Base-by-base conservation (phyloP, 805 yeast genomes). In the Kodamaea nitidulidarum region DNA sequence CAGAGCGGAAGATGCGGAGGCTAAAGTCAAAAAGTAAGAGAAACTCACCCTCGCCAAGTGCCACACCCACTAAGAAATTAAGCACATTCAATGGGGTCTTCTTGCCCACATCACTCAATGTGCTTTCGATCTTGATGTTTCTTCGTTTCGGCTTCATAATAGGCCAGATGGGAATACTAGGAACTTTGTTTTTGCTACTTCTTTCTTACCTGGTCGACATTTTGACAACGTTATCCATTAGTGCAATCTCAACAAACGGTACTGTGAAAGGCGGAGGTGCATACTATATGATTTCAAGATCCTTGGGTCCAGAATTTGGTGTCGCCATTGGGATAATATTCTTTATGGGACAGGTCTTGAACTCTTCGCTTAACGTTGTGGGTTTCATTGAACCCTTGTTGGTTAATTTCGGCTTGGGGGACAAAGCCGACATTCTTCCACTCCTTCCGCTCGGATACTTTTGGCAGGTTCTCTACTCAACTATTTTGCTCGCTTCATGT, bases 241-340 rank as follows among this genome's bases (percentile, higher is more conserved):
- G 95, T 40, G 98, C 98, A 1, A 93, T 93, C 44, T 88, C 97
- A 2, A 93, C 99, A 2, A 93, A 93, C 56, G 99, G 99, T 15
- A 88, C 95, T 0, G 98, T 93, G 2, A 77, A 88, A 49, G 98
- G 98, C 10, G 99, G 99, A 11, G 99, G 99, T 35, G 97, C 98
- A 0, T 93, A 93, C 58, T 93, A 88, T 54, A 93, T 93, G 97
- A 88, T 93, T 43, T 84, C 95, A 24, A 73, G 99, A 49, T 83
- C 95, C 24, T 66, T 93, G 44, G 99, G 99, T 0, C 96, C 97
- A 3, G 99, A 93, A 58, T 93, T 93, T 62, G 99, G 99, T 18
- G 98, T 98, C 3, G 84, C 96, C 3, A 91, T 93, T 47, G 99
- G 99, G 1, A 71, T 93, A 20, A 91, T 93, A 16, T 93, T 93